phyloP scores from a whole-genome alignment of 2,329 filamentous ascomycete genomes.

The Ploettnerulaceae sp. region DNA sequence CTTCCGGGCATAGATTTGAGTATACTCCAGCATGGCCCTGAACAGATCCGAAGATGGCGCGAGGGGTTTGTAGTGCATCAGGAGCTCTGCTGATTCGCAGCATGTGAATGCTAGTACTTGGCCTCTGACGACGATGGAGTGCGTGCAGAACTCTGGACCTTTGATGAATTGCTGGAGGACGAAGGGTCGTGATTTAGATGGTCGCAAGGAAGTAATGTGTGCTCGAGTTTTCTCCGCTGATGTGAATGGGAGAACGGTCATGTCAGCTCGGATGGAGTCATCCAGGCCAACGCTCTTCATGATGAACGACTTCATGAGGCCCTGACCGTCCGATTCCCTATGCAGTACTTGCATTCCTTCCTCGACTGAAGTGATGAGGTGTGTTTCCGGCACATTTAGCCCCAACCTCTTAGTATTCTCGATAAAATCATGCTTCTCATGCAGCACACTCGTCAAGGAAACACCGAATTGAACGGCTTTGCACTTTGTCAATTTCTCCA shows the following conservation, averaged over 20 bases:
- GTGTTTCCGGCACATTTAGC: constrained; percentile 48
- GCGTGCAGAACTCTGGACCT: constrained; percentile 65
- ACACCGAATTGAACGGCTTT: constrained; percentile 59
- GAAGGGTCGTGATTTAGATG: constrained; percentile 44
- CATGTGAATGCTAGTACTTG: constrained; percentile 61
- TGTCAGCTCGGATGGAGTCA: constrained; percentile 52
- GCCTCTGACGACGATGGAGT: constrained; percentile 62
- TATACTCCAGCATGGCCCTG: constrained; percentile 60
- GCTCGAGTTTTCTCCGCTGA: constrained; percentile 48
- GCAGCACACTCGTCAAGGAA: constrained; percentile 50
- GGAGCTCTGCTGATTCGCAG: constrained; percentile 56
- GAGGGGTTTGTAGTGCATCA: constrained; percentile 63
- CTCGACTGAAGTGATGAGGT: constrained; percentile 47
- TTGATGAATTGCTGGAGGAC: constrained; percentile 63
- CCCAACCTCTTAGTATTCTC: constrained; percentile 49
- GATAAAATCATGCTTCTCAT: constrained; percentile 63
- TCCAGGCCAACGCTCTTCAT: constrained; percentile 62
- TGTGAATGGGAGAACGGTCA: constrained; percentile 58
- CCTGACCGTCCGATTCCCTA: constrained; percentile 16
- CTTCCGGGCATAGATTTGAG: constrained; percentile 49
- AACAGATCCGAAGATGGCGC: constrained; percentile 49
- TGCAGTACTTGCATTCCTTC: constrained; percentile 51
- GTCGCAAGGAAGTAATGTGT: constrained; percentile 47
- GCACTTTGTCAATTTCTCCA: constrained; percentile 55
- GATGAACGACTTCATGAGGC: constrained; percentile 49